These are phyloP conservation scores for Botryobasidium botryosum DNA, from an alignment of 768 basidiomycete species.

Conservation along the genomic window DNA sequence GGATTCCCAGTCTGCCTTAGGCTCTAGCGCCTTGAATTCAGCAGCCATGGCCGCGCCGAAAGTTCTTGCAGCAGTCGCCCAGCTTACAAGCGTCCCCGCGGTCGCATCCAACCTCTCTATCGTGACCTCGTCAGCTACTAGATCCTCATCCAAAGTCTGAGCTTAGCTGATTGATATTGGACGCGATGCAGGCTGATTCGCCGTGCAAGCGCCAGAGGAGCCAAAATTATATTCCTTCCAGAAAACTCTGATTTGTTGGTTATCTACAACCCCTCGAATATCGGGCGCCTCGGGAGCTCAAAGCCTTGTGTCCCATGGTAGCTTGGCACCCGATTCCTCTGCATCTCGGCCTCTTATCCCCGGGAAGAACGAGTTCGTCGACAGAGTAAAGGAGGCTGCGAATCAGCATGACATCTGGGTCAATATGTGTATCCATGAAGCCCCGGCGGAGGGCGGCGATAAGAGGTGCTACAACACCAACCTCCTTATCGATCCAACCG, in stretches of 20 bases:
- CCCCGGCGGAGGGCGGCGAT: not conserved
- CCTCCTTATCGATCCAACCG: conserved; percentile 7
- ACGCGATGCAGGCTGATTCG: conserved; percentile 8
- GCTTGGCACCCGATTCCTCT: conserved; percentile 9
- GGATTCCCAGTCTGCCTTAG: too few relatives aligned
- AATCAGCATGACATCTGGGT: conserved; percentile 8
- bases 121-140: too few relatives aligned
- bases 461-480: conserved; percentile 11
- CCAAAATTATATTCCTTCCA: conserved; percentile 12
- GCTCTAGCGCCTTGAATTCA: too few relatives aligned
- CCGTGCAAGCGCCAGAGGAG: conserved; percentile 8
- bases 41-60: not conserved
- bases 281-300: not conserved
- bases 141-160: too few relatives aligned
- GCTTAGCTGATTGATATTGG: too few relatives aligned
- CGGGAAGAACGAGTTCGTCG: conserved; percentile 9
- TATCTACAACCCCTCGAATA: not conserved
- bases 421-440: conserved; percentile 12
- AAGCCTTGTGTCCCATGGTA: not conserved
- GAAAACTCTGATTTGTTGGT: conserved; percentile 13
- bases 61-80: conserved; percentile 9
- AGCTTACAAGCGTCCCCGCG: conserved; percentile 8
- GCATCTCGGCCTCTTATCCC: conserved; percentile 6
- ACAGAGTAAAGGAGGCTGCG: conserved; percentile 5
- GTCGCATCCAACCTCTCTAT: conserved; percentile 7